Evolutionary conservation across 2,329 filamentous ascomycete species (phyloP), one percentile per base, ranked within the genome.

Genomic region (Leptographium radiaticola): DNA sequence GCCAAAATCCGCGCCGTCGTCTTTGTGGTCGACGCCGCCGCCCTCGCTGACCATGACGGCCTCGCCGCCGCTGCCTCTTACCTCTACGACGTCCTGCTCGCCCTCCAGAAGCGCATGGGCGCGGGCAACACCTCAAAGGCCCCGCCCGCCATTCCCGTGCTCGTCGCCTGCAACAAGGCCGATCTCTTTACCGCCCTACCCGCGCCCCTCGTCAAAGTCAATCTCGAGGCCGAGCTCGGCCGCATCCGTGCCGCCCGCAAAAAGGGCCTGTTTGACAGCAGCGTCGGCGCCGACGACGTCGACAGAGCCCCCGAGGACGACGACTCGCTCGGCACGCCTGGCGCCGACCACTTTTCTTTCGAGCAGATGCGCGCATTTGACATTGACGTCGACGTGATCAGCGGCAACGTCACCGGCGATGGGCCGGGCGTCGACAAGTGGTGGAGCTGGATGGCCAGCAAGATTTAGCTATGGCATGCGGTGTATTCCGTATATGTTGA

Each of bases 151-250:
- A 75, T 93, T 10, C 83, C 87, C 0, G 76, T 98, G 9, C 75
- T 98, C 39, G 74, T 98, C 38, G 90, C 89, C 2, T 90, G 89
- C 53, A 98, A 97, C 70, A 98, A 98, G 75, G 79, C 89, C 65
- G 93, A 98, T 67, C 75, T 98, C 1, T 98, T 98, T 66, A 96
- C 93, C 0, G 89, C 91, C 9, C 71, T 96, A 51, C 93, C 93
- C 0, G 80, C 87, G 0, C 76, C 79, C 7, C 74, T 94, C 36
- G 87, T 96, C 56, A 84, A 80, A 67, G 75, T 76, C 52, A 80
- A 79, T 59, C 73, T 98, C 15, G 90, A 97, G 70, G 74, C 76
- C 13, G 91, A 96, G 67, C 81, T 97, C 56, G 81, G 83, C 31
- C 80, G 85, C 50, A 85, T 97, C 52, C 80, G 91, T 49, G 74